Conservation (phyloP, 1,139 yeast genomes). For the Pichia sorboxylosa region DNA sequence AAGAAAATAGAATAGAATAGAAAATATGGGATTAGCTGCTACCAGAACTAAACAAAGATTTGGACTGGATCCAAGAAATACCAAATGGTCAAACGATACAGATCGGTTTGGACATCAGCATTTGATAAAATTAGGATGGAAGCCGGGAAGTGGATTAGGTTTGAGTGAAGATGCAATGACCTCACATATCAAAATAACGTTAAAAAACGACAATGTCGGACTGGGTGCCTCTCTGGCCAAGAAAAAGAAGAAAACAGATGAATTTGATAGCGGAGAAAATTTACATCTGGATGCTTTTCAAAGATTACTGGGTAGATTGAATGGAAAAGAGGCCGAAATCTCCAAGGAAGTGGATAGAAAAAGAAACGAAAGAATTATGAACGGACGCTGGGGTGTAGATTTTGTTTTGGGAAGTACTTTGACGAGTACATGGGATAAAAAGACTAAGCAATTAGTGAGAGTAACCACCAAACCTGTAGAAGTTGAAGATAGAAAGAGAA, state of each 20-base stretch:
- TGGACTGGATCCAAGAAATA: slow-evolving; percentile 88
- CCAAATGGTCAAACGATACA: slow-evolving; percentile 87
- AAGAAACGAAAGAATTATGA: slow-evolving; percentile 52
- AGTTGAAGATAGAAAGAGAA: slow-evolving; percentile 4
- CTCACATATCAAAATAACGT: slow-evolving; percentile 68
- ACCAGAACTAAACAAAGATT: slow-evolving; percentile 71
- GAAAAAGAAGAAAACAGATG: slow-evolving; percentile 36
- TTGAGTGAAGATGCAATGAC: slow-evolving; percentile 51
- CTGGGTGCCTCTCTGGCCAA: slow-evolving; percentile 69
- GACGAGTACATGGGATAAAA: slow-evolving; percentile 76
- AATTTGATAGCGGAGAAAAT: slow-evolving; percentile 67
- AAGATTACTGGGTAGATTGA: slow-evolving; percentile 74
- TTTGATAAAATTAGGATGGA: slow-evolving; percentile 78
- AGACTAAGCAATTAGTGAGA: slow-evolving; percentile 30
- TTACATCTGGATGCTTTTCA: slow-evolving; percentile 92
- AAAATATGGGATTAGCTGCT: slow-evolving; percentile 81
- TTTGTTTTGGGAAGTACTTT: slow-evolving; percentile 79
- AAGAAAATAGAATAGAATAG: no score
- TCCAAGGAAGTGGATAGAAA: slow-evolving; percentile 51
- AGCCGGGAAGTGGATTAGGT: slow-evolving; percentile 84
- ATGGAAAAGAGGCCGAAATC: slow-evolving; percentile 58
- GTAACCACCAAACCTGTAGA: slow-evolving; percentile 8
- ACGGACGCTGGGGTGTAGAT: slow-evolving; percentile 78
- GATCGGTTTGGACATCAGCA: slow-evolving; percentile 81
- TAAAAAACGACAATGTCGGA: slow-evolving; percentile 77